Conservation (phyloP, 495 filamentous ascomycete species). For the Penicillium flavigenum region DNA sequence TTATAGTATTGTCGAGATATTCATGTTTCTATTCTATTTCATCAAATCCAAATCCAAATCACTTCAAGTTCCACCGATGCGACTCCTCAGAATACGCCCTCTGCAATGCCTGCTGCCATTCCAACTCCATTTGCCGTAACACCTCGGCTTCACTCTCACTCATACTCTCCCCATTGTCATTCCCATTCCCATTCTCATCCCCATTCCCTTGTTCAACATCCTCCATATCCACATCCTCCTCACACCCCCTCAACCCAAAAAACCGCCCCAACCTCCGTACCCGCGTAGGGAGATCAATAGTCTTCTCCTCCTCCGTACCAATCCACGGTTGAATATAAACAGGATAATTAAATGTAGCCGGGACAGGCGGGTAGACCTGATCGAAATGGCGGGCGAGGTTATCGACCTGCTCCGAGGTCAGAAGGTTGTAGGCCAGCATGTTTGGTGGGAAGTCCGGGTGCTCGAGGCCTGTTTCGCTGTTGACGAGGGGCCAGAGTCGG, state of each 20-base stretch:
- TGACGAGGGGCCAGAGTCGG: constrained; percentile 41
- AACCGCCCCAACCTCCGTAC: constrained; percentile 61
- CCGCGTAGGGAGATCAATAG: constrained; percentile 55
- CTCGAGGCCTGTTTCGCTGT: constrained; percentile 51
- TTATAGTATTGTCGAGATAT: not conserved
- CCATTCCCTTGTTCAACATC: not conserved
- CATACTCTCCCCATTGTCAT: not conserved
- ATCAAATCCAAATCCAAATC: not conserved
- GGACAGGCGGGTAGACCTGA: constrained; percentile 58
- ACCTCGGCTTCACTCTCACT: constrained; percentile 8
- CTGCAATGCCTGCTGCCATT: constrained; percentile 33
- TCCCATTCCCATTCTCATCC: not conserved
- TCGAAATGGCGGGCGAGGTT: constrained; percentile 72
- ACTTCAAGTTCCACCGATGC: constrained; percentile 10
- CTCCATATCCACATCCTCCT: not conserved
- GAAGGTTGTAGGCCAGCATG: constrained; percentile 69
- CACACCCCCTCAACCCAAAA: constrained; percentile 64
- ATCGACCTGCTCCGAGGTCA: constrained; percentile 70
- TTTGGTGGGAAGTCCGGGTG: constrained; percentile 67
- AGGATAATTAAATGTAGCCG: constrained; percentile 62
- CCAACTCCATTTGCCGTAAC: constrained; percentile 24
- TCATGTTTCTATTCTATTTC: not conserved
- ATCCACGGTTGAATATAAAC: constrained; percentile 47
- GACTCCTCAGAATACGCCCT: constrained; percentile 23
- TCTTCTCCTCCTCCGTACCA: constrained; percentile 21